phyloP scores from a whole-genome alignment of 768 basidiomycete species.

The Coprinopsis strossmayeri region DNA sequence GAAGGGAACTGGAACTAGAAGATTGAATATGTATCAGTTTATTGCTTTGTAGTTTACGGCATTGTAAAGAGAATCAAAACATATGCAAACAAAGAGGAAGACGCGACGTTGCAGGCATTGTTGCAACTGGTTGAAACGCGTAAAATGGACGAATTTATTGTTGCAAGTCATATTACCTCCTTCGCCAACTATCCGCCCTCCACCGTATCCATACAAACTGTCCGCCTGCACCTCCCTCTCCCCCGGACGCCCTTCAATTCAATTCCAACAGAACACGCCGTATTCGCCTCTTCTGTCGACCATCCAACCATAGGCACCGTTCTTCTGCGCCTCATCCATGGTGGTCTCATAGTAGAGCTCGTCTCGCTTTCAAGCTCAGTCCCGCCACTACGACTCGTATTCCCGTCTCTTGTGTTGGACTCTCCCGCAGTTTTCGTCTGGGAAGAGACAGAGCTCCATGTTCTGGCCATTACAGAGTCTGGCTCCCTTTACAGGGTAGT shows the following conservation, averaged over 20 bases:
- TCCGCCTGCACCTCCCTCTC: constrained; percentile 46
- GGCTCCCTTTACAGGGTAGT: constrained; percentile 73
- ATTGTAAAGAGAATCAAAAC: not conserved
- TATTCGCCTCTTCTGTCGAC: constrained; percentile 51
- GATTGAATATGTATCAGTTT: constrained; percentile 39
- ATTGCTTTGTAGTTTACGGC: too few relatives aligned
- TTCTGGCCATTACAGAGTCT: constrained; percentile 59
- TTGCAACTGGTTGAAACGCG: not conserved
- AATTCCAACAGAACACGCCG: constrained; percentile 68
- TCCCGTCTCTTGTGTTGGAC: constrained; percentile 62
- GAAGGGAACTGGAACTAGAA: constrained; percentile 67
- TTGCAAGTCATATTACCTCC: constrained; percentile 60
- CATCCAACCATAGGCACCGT: constrained; percentile 56
- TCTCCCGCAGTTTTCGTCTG: constrained; percentile 59
- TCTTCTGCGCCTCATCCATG: constrained; percentile 69
- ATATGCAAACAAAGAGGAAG: not conserved
- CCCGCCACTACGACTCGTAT: constrained; percentile 68
- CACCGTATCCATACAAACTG: constrained; percentile 51
- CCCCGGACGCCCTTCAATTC: constrained; percentile 36
- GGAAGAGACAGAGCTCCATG: constrained; percentile 50
- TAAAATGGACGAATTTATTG: constrained; percentile 31
- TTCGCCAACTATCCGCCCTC: constrained; percentile 49
- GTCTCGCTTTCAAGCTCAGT: constrained; percentile 62
- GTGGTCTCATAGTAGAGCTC: constrained; percentile 69
- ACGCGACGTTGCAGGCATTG: not conserved